Evolutionary conservation across 331 rosid species (phyloP).

Genomic region (Pyrus hybrid): DNA sequence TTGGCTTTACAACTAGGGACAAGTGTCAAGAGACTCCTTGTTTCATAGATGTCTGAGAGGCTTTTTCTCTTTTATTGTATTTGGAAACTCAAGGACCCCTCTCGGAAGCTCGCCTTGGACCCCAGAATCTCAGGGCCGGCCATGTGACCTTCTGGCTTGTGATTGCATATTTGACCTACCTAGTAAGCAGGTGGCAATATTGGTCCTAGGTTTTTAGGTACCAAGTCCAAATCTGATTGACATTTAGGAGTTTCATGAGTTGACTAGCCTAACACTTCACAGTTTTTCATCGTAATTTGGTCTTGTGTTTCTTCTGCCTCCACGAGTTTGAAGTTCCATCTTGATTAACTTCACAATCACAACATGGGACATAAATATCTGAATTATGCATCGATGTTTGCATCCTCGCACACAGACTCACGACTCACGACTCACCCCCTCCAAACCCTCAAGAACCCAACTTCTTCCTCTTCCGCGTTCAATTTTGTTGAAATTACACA

Average conservation of each 20-base stretch:
- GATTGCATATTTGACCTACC: not conserved
- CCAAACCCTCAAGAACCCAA: no score
- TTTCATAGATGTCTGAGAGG: no score
- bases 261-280: not conserved
- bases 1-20: not conserved
- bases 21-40: not conserved
- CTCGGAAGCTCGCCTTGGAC: no score
- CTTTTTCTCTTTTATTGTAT: no score
- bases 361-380: not conserved
- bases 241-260: not conserved
- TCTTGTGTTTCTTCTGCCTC: not conserved
- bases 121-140: no score
- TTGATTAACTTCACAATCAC: not conserved
- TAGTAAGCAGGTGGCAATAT: not conserved
- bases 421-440: no score
- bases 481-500: no score
- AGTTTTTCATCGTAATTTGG: not conserved
- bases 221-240: not conserved
- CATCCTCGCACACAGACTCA: no score
- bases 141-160: not conserved
- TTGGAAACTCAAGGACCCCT: no score
- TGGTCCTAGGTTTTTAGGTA: not conserved
- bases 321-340: not conserved
- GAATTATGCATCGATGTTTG: not conserved
- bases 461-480: no score